Base-by-base conservation (phyloP, 2,329 filamentous ascomycete genomes). In the Fusarium compactum region DNA sequence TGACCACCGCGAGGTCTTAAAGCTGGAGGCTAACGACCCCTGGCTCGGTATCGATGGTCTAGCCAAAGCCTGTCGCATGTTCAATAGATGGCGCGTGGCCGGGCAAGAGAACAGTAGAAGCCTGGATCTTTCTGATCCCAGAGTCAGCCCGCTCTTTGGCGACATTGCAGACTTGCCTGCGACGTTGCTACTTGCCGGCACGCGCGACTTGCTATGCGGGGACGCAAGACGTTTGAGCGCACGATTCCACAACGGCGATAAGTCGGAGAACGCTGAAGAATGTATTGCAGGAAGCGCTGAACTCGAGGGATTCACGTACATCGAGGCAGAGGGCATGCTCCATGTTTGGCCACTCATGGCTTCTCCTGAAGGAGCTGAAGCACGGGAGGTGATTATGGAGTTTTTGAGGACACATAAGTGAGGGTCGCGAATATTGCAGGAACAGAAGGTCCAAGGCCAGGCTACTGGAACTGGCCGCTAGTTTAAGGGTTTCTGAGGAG, bases 271-370 rank as follows among this genome's bases (percentile, higher is more conserved):
- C 18, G 3, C 9, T 4, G 5, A n/a, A 2, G 34, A 38, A 6
- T 38, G 34, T 0, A 38, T 38, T 0, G 34, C 24, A 3, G 58
- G 58, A 8, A 34, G 55, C 14, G 16, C 34, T 0, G 27, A 62
- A 34, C 20, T 15, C 0, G n/a, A 51, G 8, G 15, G 44, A 4
- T 32, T 62, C 10, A 20, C 24, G 7, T 60, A 62, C 24, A 10
- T 60, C 20, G 58, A 62, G 34, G 50, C 16, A 22, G 55, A 51
- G 25, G 55, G 8, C 0, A 48, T 29, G 58, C 2, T 62, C 9
- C 58, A 60, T 22, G 55, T 60, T 6, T 62, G 58, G 58, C 58
- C 55, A n/a, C 4, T 60, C 1, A 16, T 34, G 2, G 44, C 44
- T 7, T 16, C 47, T 3, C 38, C 27, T 4, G 58, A 62, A 3